Evolutionary conservation across 2,329 filamentous ascomycete genomes (phyloP), one percentile per base, ranked within the genome.

Genomic region (Penicillium sp.): DNA sequence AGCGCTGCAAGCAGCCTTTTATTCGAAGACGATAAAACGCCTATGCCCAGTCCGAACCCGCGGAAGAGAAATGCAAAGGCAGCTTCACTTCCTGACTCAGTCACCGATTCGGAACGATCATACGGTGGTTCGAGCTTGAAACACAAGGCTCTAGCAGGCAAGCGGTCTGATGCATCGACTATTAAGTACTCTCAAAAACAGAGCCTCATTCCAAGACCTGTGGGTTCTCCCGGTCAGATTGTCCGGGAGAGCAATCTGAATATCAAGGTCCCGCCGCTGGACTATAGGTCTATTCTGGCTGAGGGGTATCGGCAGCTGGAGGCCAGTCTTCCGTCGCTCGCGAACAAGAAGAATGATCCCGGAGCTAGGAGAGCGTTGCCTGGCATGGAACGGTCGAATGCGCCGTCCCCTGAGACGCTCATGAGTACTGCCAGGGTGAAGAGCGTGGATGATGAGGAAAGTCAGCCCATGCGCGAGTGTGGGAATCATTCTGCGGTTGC

Each of bases 11-110:
- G 9, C 13, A 26, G 23, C 23, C 12, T 42, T 5, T 28, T 15
- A 10, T 5, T 9, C 24, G 41, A 6, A n/a, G 21, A 26, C 23
- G n/a, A 34, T 2, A 24, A 16, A 24, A 38, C 29, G 21, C 43
- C 1, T 18, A 38, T 36, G 18, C 29, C 41, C 3, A 39, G 28
- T 18, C 49, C 51, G 9, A 62, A 52, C 23, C 53, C 60, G 15
- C 59, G 60, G 18, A 70, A 70, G 51, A 61, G 67, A 50, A 65
- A 51, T 21, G 66, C 67, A 9, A 55, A 54, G 26, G 60, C 61
- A 28, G 67, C 67, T 9, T 67, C 63, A 13, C 46, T 70, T 2
- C 58, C 65, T 6, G 66, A 68, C 47, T 63, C 58, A 9, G 59
- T 58, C 3, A 57, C 60, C 7, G 64, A 67, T n/a, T 52, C 56